These are phyloP conservation scores for Hura crepitans DNA, from an alignment of 441 rosid genomes.

Conservation along the genomic window DNA sequence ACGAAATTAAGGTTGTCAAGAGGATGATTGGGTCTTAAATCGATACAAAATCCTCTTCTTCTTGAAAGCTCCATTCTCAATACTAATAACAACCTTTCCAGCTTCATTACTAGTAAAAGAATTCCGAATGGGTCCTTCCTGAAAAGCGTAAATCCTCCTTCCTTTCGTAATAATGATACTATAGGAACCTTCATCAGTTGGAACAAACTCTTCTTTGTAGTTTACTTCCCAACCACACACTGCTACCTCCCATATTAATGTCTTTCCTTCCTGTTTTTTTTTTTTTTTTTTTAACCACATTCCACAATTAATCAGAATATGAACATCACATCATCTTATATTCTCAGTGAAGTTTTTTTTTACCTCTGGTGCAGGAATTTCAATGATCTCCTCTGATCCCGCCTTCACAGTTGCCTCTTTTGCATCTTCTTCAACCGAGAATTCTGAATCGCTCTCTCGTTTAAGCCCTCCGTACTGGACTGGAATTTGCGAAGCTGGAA, in stretches of 20 bases:
- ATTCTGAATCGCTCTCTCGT: slow-evolving; percentile 43
- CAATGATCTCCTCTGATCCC: slow-evolving; percentile 37
- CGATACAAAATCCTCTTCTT: slow-evolving; percentile 47
- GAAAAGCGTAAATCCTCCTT: slow-evolving; percentile 29
- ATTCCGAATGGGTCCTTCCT: slow-evolving; percentile 36
- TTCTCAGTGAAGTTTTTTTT: not conserved
- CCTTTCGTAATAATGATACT: slow-evolving; percentile 39
- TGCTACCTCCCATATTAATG: slow-evolving; percentile 43
- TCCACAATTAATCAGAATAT: not conserved
- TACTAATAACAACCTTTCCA: slow-evolving; percentile 40
- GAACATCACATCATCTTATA: no score
- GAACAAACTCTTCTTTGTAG: slow-evolving; percentile 57
- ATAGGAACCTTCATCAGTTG: slow-evolving; percentile 41
- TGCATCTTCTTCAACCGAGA: slow-evolving; percentile 33
- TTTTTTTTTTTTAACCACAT: no score
- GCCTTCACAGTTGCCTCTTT: slow-evolving; percentile 39
- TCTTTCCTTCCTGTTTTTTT: slow-evolving; percentile 31
- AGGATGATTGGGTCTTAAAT: slow-evolving; percentile 32
- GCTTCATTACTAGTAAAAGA: slow-evolving; percentile 41
- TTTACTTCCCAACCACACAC: slow-evolving; percentile 57
- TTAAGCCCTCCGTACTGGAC: slow-evolving; percentile 52
- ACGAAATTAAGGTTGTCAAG: not conserved
- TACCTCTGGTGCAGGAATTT: slow-evolving; percentile 39
- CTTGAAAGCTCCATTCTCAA: slow-evolving; percentile 44
- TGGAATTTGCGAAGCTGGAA: slow-evolving; percentile 46